Evolutionary conservation across 1,139 yeast species (phyloP).

Genomic region (Tardiomyces blankii): DNA sequence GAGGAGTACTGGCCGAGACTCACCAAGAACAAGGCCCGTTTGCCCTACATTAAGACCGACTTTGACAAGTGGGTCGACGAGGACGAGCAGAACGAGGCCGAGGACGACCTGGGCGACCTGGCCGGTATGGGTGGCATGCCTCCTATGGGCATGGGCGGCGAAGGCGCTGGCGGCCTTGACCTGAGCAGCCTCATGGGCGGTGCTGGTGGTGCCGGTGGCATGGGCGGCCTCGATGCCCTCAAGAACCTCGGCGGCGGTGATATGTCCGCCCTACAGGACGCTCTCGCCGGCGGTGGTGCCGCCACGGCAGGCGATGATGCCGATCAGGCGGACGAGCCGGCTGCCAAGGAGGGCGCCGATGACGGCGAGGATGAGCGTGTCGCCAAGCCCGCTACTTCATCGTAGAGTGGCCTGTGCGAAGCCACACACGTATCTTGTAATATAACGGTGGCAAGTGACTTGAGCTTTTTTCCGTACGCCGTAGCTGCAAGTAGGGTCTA

Average conservation of each 20-base stretch:
- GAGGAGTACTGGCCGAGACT: slow-evolving; percentile 90
- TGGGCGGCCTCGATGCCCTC: slow-evolving; percentile 22
- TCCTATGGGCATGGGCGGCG: slow-evolving; percentile 21
- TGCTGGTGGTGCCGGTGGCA: slow-evolving; percentile 20
- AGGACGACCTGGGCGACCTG: slow-evolving; percentile 27
- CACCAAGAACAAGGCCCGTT: slow-evolving; percentile 61
- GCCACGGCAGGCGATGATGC: slow-evolving; percentile 12
- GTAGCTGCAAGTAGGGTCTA: no score
- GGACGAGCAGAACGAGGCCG: slow-evolving; percentile 68
- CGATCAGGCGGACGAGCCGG: slow-evolving; percentile 9
- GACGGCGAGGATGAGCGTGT: slow-evolving; percentile 1
- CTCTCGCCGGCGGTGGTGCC: slow-evolving; percentile 4
- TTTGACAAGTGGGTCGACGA: slow-evolving; percentile 97
- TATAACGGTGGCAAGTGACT: no score
- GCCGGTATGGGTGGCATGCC: slow-evolving; percentile 19
- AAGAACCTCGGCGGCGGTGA: slow-evolving; percentile 19
- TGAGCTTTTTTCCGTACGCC: no score
- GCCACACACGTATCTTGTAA: no score
- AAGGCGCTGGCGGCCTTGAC: slow-evolving; percentile 19
- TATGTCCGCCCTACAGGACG: slow-evolving; percentile 7
- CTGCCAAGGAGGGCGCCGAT: slow-evolving; percentile 3
- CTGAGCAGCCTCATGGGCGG: slow-evolving; percentile 18
- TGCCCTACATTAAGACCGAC: slow-evolving; percentile 78
- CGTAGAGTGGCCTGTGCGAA: no score
- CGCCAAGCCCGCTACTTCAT: no score